These are phyloP conservation scores for Graphiopsis chlorocephala DNA, from an alignment of 2,329 filamentous ascomycete genomes.

Conservation along the genomic window DNA sequence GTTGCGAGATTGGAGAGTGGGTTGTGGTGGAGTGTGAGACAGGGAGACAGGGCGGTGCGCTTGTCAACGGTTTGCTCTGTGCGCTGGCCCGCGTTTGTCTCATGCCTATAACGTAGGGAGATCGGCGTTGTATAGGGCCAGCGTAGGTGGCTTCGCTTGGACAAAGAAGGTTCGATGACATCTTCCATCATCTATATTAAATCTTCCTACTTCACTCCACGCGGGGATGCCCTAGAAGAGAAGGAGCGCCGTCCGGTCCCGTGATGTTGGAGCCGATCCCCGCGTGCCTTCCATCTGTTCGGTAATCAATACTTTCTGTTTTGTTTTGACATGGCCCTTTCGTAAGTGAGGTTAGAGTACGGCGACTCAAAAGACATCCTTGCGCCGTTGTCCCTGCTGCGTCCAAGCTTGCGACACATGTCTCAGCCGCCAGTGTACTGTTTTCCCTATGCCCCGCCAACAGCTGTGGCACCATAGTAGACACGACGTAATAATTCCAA, in stretches of 20 bases:
- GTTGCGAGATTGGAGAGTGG: not conserved
- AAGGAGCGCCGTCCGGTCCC: slow-evolving; percentile 15
- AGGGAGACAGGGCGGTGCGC: not conserved
- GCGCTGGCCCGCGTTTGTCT: not conserved
- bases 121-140: not conserved
- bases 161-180: not conserved
- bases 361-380: not conserved
- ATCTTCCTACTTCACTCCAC: not conserved
- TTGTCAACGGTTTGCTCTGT: not conserved
- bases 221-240: slow-evolving; percentile 3
- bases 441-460: not conserved
- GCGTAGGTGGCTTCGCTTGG: slow-evolving; percentile 8
- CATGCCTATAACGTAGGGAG: not conserved
- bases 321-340: not conserved
- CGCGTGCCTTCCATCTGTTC: not conserved
- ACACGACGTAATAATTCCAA: not conserved
- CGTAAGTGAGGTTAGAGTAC: not conserved
- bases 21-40: not conserved
- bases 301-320: not conserved
- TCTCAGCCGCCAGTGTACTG: not conserved
- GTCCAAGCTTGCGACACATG: not conserved
- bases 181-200: not conserved
- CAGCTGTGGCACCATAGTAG: not conserved
- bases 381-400: not conserved
- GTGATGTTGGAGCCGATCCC: slow-evolving; percentile 7